Base-by-base conservation (phyloP, 2,329 filamentous ascomycete genomes). In the Plectosphaerella cucumerina region DNA sequence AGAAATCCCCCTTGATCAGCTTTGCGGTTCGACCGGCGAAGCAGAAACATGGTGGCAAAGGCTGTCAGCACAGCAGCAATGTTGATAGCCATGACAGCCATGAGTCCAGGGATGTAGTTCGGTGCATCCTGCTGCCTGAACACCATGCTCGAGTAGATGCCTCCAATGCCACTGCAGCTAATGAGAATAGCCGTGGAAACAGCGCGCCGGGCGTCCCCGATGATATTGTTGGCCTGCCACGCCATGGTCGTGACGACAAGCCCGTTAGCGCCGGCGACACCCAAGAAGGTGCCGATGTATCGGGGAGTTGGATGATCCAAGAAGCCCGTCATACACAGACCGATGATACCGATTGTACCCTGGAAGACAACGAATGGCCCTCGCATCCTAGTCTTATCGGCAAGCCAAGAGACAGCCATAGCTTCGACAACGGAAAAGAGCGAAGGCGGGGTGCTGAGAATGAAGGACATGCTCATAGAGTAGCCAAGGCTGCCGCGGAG, bases 211-310 rank as follows among this genome's bases (percentile, higher is more conserved):
- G 89, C 94, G 70, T 94, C 89, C 0, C 89, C 90, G 48, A 87
- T 83, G 62, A 95, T 86, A 67, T 94, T 95, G 70, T 93, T 94
- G 37, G 89, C 87, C 70, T 92, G 89, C 70, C 89, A 93, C 0
- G 54, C 65, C 21, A 68, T 56, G 22, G 62, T 63, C 6, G 61
- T 62, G 3, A 62, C 59, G 1, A 68, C 54, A 23, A 65, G 63
- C 3, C 60, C 61, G 44, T 66, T 65, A 37, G 60, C 60, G 2
- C 64, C 64, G 3, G 58, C 59, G 31, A 65, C 58, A 17, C 62
- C 64, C 1, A 68, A 52, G 49, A 67, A 68, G 9, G 65, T 59
- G 9, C 63, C 65, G 50, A 58, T 46, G 44, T 61, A 61, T 21
- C 57, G 50, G 2, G 56, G 52, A 17, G 56, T 52, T 5, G 58